phyloP scores from a whole-genome alignment of 164 flowering plant species.

The Tetracentron sinense region DNA sequence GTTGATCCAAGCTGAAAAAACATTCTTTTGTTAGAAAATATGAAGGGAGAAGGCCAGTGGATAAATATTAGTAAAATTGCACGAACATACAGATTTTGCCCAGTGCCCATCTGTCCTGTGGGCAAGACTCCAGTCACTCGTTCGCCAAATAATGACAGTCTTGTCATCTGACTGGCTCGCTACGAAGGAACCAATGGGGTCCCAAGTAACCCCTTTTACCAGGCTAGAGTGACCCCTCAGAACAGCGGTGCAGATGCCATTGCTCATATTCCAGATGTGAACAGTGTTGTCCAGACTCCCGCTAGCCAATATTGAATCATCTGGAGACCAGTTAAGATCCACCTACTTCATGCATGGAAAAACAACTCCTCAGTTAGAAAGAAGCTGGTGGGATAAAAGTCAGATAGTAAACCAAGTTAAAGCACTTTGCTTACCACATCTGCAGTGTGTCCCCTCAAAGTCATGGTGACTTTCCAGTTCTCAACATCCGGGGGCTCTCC shows the following conservation, averaged over 20 bases:
- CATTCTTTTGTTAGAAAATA: constrained; percentile 13
- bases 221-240: constrained; percentile 97
- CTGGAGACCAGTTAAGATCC: constrained; percentile 99
- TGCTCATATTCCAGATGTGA: constrained; percentile 94
- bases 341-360: constrained; percentile 89
- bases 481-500: constrained; percentile 99
- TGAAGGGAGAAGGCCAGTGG: background rate
- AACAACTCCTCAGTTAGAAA: constrained; percentile 34
- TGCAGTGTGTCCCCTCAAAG: constrained; percentile 97
- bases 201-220: constrained; percentile 99
- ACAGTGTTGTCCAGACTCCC: constrained; percentile 96
- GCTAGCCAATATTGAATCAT: constrained; percentile 89
- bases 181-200: constrained; percentile 96
- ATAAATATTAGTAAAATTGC: background rate
- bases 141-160: constrained; percentile 97
- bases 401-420: background rate
- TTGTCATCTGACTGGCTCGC: constrained; percentile 99
- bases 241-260: constrained; percentile 93
- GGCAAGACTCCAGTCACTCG: constrained; percentile 98
- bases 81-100: constrained; percentile 84
- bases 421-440: constrained; percentile 80
- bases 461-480: constrained; percentile 94
- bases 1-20: constrained; percentile 92
- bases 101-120: constrained; percentile 98
- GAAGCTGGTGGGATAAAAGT: constrained; percentile 6